phyloP scores from a whole-genome alignment of 805 yeast species.

The Schwanniomyces sp. region DNA sequence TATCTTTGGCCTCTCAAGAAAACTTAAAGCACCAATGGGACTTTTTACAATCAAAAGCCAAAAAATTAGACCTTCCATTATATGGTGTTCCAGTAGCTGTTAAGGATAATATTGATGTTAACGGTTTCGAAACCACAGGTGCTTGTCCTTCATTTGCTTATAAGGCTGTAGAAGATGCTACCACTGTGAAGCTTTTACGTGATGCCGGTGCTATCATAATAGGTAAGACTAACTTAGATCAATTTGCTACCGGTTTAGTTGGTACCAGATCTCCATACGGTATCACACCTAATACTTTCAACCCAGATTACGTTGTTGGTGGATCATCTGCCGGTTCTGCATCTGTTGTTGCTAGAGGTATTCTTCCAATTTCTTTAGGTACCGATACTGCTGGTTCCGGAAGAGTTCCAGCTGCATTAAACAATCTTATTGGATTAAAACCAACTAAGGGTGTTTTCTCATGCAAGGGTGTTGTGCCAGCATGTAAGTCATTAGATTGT shows the following conservation, averaged over 20 bases:
- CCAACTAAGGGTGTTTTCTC: conserved; percentile 90
- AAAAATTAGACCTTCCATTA: conserved; percentile 59
- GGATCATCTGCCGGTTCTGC: conserved; percentile 98
- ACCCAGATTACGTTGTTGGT: conserved; percentile 79
- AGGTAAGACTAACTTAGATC: conserved; percentile 95
- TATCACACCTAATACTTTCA: conserved; percentile 76
- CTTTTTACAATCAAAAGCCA: conserved; percentile 60
- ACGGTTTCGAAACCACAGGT: conserved; percentile 83
- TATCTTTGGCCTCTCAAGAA: conserved; percentile 66
- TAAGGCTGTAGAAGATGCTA: conserved; percentile 69
- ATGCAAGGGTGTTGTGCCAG: conserved; percentile 92
- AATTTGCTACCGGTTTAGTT: conserved; percentile 95
- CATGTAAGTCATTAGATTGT: conserved; percentile 92
- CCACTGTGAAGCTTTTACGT: conserved; percentile 70
- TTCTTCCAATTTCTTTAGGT: conserved; percentile 86
- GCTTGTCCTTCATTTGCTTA: conserved; percentile 88
- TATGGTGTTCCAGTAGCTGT: conserved; percentile 96
- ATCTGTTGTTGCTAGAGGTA: conserved; percentile 83
- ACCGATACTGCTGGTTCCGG: conserved; percentile 99
- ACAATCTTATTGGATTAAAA: conserved; percentile 88
- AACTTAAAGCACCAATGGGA: conserved; percentile 75
- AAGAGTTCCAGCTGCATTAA: conserved; percentile 93
- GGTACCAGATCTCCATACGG: conserved; percentile 97
- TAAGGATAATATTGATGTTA: conserved; percentile 91
- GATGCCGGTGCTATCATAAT: conserved; percentile 90